Evolutionary conservation across 331 rosid species (phyloP).

Genomic region (Telfairia occidentalis): DNA sequence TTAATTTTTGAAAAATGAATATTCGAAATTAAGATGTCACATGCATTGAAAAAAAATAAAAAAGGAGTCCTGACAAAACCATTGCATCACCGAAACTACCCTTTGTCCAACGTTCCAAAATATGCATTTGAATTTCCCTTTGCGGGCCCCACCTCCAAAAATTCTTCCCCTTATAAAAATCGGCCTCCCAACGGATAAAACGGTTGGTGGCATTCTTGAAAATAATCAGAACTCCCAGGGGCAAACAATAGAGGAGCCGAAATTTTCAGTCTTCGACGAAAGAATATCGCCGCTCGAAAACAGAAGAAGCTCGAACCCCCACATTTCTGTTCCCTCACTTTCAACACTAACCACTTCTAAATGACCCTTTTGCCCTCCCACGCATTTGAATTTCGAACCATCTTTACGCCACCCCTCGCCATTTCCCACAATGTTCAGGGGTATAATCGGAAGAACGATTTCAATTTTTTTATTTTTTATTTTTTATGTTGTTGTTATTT

Average conservation of each 20-base stretch:
- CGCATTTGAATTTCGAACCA: conserved; percentile 6
- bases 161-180: not conserved
- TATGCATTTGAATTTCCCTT: conserved; percentile 3
- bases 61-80: not conserved
- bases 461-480: too few species aligned
- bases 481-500: not conserved
- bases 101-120: not conserved
- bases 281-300: conserved; percentile 22
- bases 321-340: conserved; percentile 22
- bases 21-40: not conserved
- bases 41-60: not conserved
- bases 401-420: not conserved
- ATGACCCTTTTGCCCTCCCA: conserved; percentile 18
- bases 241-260: conserved; percentile 20
- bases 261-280: conserved; percentile 23
- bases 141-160: conserved; percentile 13
- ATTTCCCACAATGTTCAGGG: not conserved
- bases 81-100: not conserved
- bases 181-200: conserved; percentile 2
- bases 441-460: not conserved
- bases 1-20: not conserved
- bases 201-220: conserved; percentile 33
- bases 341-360: not conserved
- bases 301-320: conserved; percentile 22
- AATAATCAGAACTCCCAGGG: not conserved